These are phyloP conservation scores for Hortiboletus flavorubellus DNA, from an alignment of 768 basidiomycete genomes.

Conservation along the genomic window DNA sequence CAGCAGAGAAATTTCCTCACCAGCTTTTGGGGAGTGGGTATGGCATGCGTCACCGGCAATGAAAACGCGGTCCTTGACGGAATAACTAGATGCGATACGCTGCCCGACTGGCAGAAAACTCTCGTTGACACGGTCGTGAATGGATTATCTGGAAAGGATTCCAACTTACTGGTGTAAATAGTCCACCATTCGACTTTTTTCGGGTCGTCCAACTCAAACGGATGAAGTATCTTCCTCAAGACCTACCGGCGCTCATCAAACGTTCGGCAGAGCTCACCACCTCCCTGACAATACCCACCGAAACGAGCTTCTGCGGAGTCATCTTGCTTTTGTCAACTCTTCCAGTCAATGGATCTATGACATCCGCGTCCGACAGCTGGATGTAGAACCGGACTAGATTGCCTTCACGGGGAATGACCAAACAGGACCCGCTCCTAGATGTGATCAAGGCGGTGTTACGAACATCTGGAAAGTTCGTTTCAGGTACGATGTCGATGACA, in stretches of 20 bases:
- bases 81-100: constrained; percentile 64
- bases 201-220: constrained; percentile 49
- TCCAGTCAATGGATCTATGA: constrained; percentile 40
- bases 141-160: neutral
- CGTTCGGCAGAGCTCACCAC: neutral
- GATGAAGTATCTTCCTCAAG: constrained; percentile 52
- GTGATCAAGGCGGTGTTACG: constrained; percentile 65
- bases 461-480: constrained; percentile 79
- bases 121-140: neutral
- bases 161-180: constrained; percentile 64
- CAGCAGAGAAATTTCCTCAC: constrained; percentile 27
- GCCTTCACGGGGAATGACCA: constrained; percentile 71
- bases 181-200: constrained; percentile 69
- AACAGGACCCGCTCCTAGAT: constrained; percentile 66
- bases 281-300: constrained; percentile 33
- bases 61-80: constrained; percentile 61
- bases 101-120: constrained; percentile 54
- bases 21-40: constrained; percentile 65
- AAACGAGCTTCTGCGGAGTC: constrained; percentile 49
- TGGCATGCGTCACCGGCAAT: constrained; percentile 78
- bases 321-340: constrained; percentile 53
- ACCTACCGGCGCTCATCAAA: constrained; percentile 35
- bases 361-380: constrained; percentile 53
- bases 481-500: constrained; percentile 66
- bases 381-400: constrained; percentile 70